Evolutionary conservation across 1,139 yeast species (phyloP).

Genomic region (Saccharomyces uvarum): DNA sequence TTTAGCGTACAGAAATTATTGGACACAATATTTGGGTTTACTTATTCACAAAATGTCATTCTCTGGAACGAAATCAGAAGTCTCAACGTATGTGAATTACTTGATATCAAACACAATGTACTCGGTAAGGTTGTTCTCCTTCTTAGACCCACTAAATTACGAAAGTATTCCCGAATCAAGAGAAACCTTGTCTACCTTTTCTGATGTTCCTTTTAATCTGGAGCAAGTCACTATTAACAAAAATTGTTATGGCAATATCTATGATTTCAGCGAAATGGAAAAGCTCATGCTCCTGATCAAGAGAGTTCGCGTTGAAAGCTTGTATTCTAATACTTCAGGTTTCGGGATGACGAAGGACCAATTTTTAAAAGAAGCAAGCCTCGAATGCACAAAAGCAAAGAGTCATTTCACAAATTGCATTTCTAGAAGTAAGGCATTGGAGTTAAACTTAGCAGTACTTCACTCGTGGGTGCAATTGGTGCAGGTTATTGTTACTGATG

Average conservation of each 20-base stretch:
- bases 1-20: constrained; percentile 51
- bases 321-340: neutral
- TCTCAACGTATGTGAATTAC: constrained; percentile 45
- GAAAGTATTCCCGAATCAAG: constrained; percentile 33
- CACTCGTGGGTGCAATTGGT: constrained; percentile 80
- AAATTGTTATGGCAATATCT: constrained; percentile 27
- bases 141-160: constrained; percentile 62
- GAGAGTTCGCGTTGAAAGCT: neutral
- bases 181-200: constrained; percentile 30
- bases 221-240: constrained; percentile 27
- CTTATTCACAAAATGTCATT: constrained; percentile 59
- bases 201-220: constrained; percentile 35
- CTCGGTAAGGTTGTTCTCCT: constrained; percentile 57
- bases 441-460: constrained; percentile 52
- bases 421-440: constrained; percentile 41
- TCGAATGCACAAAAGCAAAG: constrained; percentile 20
- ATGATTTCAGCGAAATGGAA: constrained; percentile 30
- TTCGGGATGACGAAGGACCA: constrained; percentile 13
- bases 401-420: constrained; percentile 36
- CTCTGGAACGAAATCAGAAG: constrained; percentile 47
- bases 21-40: constrained; percentile 61
- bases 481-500: constrained; percentile 62
- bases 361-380: constrained; percentile 12
- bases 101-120: constrained; percentile 39
- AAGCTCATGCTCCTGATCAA: constrained; percentile 10